Conservation (phyloP, 805 yeast genomes). For the Metschnikowia dekortorum region DNA sequence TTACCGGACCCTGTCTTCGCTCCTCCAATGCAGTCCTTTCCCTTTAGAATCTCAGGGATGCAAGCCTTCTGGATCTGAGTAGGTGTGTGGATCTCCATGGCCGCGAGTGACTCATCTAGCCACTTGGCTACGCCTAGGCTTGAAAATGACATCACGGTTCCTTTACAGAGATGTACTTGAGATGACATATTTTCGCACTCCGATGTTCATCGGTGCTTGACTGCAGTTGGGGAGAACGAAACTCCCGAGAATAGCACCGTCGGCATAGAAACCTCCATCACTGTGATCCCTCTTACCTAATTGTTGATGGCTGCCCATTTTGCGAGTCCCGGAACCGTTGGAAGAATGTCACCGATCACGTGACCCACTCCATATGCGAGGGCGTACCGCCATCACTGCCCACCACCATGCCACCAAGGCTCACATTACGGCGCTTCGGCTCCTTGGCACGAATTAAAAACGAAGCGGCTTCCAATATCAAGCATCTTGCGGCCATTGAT, state of each 20-base stretch:
- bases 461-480: background rate
- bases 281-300: background rate
- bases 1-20: slow-evolving; percentile 98
- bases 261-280: too few relatives aligned
- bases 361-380: background rate
- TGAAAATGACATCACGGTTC: slow-evolving; percentile 40
- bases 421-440: slow-evolving; percentile 5
- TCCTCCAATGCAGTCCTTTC: slow-evolving; percentile 94
- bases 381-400: background rate
- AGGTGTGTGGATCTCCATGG: slow-evolving; percentile 82
- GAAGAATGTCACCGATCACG: background rate
- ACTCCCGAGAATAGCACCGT: background rate
- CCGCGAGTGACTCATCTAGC: slow-evolving; percentile 72
- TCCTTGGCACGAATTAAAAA: background rate
- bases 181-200: slow-evolving; percentile 7
- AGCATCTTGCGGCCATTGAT: background rate
- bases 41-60: slow-evolving; percentile 79
- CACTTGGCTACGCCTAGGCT: slow-evolving; percentile 78
- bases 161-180: background rate
- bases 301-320: background rate
- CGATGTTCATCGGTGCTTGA: slow-evolving; percentile 14
- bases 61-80: slow-evolving; percentile 85
- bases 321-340: background rate
- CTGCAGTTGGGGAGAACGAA: background rate
- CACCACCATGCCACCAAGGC: background rate